Evolutionary conservation across 2,329 filamentous ascomycete genomes (phyloP), one percentile per base, ranked within the genome.

Genomic region (Colletotrichum shisoi): DNA sequence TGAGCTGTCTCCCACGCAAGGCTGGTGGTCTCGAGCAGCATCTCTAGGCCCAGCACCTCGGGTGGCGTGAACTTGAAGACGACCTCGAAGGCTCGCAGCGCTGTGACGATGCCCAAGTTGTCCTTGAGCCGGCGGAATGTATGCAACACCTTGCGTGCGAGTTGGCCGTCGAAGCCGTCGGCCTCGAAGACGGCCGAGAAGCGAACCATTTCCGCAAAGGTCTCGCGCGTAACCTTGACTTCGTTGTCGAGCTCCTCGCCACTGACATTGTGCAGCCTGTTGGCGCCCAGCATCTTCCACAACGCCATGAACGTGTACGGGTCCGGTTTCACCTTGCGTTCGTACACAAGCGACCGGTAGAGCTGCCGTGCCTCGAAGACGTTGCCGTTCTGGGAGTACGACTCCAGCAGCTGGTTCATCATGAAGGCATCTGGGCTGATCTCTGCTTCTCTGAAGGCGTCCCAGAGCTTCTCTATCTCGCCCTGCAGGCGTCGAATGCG

Each of bases 401-500:
- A 87, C 67, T 88, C 87, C 31, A 95, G 84, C 24, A 94, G 80
- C 73, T 93, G 90, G 76, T 94, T 95, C 83, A 94, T 87, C 79
- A 94, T 90, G 76, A 89, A 91, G 9, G 88, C 86, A 73, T 92
- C 89, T 1, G 89, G 85, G 61, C 80, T 82, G 68, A 94, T 87
- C 69, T 89, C 84, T 15, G 89, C 86, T 51, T 85, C 80, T 15
- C 82, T 79, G 69, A 92, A 87, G 2, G 87, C 86, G 39, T 85
- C 81, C 77, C 87, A 89, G 4, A 94, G 80, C 58, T 84, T 79
- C 54, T 85, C 79, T 57, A 92, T 82, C 63, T 84, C 83, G 15
- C 79, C 75, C 44, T 88, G 84, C 19, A 89, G 82, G 17, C 84
- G 81, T 19, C 89, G 85, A 49, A 87, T 80, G 57, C 86, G 86